Evolutionary conservation across 768 basidiomycete genomes (phyloP).

Genomic region (Mycena haematopus): DNA sequence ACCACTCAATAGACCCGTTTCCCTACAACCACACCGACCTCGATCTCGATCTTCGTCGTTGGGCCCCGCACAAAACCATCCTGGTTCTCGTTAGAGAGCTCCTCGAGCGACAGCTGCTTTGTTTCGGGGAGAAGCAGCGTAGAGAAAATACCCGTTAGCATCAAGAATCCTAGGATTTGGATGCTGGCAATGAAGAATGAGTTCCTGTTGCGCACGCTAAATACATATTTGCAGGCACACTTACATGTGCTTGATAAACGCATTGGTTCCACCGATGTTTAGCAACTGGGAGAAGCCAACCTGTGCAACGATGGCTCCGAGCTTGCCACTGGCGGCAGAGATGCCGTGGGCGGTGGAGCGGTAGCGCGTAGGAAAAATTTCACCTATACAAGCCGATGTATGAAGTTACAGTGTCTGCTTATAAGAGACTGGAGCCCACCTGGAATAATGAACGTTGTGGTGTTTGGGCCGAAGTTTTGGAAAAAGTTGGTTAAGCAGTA

Average conservation of each 20-base stretch:
- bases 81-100: slow-evolving; percentile 76
- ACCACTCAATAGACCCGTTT: slow-evolving; percentile 4
- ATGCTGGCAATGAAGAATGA: slow-evolving; percentile 48
- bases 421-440: no score
- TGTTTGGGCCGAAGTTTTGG: slow-evolving; percentile 88
- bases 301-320: slow-evolving; percentile 83
- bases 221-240: slow-evolving; percentile 34
- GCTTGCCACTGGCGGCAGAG: slow-evolving; percentile 81
- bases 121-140: slow-evolving; percentile 85
- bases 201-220: background rate
- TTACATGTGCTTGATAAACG: slow-evolving; percentile 73
- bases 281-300: slow-evolving; percentile 74
- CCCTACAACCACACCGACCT: slow-evolving; percentile 22
- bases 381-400: no score
- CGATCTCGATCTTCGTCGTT: slow-evolving; percentile 15
- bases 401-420: no score
- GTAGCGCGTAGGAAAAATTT: slow-evolving; percentile 88
- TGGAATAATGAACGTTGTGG: slow-evolving; percentile 81
- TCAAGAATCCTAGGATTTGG: slow-evolving; percentile 85
- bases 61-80: slow-evolving; percentile 56
- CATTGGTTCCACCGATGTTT: slow-evolving; percentile 69
- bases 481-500: slow-evolving; percentile 91
- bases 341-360: slow-evolving; percentile 87
- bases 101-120: slow-evolving; percentile 68
- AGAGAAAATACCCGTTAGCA: slow-evolving; percentile 85